Conservation (phyloP, 2,329 filamentous ascomycete genomes). For the Myotisia sp. region DNA sequence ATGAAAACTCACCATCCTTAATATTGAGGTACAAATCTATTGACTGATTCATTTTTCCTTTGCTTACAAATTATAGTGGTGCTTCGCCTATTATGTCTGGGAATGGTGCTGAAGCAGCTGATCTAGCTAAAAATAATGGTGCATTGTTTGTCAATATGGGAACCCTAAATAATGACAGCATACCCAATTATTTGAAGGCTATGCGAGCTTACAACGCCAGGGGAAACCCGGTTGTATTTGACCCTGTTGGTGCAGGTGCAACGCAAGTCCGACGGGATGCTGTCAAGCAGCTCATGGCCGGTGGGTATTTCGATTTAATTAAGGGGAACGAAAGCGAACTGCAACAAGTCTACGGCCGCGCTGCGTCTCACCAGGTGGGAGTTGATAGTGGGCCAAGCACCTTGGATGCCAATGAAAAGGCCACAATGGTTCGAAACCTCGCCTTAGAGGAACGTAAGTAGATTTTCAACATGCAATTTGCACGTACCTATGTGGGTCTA, state of each 20-base stretch:
- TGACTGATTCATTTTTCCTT: not conserved
- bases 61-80: constrained; percentile 34
- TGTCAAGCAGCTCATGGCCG: constrained; percentile 54
- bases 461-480: not conserved
- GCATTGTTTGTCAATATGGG: constrained; percentile 91
- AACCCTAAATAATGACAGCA: constrained; percentile 62
- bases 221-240: constrained; percentile 63
- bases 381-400: constrained; percentile 60
- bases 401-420: constrained; percentile 41
- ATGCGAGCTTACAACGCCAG: constrained; percentile 66
- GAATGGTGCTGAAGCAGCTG: constrained; percentile 64
- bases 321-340: constrained; percentile 94
- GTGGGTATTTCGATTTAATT: constrained; percentile 71
- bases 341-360: constrained; percentile 50
- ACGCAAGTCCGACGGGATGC: constrained; percentile 59
- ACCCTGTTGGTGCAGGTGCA: constrained; percentile 82
- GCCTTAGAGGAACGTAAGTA: constrained; percentile 47
- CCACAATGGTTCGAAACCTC: constrained; percentile 48
- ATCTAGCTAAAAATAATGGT: constrained; percentile 63
- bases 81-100: constrained; percentile 91
- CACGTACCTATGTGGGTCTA: constrained; percentile 4
- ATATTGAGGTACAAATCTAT: not conserved
- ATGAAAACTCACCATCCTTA: not conserved
- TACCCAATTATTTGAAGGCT: constrained; percentile 58
- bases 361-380: constrained; percentile 54